Evolutionary conservation across 176 grass and related monocot species (phyloP), one percentile per base, ranked within the genome.

Genomic region (Oryza coarctata): DNA sequence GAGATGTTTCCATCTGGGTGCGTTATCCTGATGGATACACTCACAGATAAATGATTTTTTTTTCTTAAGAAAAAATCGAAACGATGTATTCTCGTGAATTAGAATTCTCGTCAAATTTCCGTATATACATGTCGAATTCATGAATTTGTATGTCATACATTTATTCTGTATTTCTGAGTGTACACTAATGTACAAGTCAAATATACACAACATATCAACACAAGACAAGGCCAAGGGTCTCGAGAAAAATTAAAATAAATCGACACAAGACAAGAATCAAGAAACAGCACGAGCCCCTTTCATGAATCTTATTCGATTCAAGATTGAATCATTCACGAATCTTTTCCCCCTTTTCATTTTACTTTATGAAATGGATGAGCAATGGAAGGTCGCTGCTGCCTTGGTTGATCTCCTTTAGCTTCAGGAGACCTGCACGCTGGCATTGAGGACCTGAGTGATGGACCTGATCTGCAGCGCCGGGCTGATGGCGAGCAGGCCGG

Each of bases 381-480:
- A 15, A 70, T 26, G 44, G 29, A 50, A 27, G 5, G 50, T 13
- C 67, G 13, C 32, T 33, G 32, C 32, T 33, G 4, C n/a, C n/a
- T n/a, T 33, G 32, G 32, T 62, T 10, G 12, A 63, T 74, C 5
- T 74, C 7, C 29, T 75, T 71, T 4, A 9, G 7, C 7, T 6
- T 92, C 86, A 92, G 0, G 52, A 34, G n/a, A 90, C 88, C 63
- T 80, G 75, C 12, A 86, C 84, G 14, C 75, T 41, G 58, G 84
- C 85, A 60, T 72, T 91, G 70, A 93, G 80, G 85, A 91, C 78
- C 71, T 88, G 90, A 10, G 66, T 79, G 30, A 86, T 71, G 52
- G 92, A 92, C 88, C 88, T 93, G 79, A 98, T 89, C 80, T 89
- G 84, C 29, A 98, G 82, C 17, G 90, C 84, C 0, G 95, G 95